Evolutionary conservation across 495 filamentous ascomycete species (phyloP).

Genomic region (Xylaria acuta): DNA sequence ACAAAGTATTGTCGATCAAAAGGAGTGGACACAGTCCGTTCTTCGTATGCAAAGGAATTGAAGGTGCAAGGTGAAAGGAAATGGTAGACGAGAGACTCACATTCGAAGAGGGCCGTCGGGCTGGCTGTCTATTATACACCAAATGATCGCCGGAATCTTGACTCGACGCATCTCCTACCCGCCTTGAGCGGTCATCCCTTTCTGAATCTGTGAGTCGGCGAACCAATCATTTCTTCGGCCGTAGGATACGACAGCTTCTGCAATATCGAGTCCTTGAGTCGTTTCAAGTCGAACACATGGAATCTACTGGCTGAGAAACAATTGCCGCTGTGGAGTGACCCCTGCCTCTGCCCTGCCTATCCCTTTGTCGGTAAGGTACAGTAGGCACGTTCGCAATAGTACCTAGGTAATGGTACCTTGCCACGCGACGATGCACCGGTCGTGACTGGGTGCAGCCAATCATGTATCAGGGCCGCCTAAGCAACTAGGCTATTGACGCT

Average conservation of each 20-base stretch:
- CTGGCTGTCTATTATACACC: background rate
- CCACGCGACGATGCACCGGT: background rate
- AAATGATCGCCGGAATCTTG: background rate
- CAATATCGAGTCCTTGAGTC: background rate
- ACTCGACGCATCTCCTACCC: background rate
- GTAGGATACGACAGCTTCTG: background rate
- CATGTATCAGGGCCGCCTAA: background rate
- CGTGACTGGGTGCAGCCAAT: background rate
- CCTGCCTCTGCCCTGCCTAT: background rate
- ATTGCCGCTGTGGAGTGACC: background rate
- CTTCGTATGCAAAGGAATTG: background rate
- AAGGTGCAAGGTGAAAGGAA: background rate
- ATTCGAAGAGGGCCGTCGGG: background rate
- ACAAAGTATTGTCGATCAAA: constrained; percentile 30
- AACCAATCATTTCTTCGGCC: background rate
- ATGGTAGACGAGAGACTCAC: background rate
- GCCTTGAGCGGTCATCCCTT: background rate
- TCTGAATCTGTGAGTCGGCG: background rate
- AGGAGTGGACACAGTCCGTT: constrained; percentile 12
- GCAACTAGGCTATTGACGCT: background rate
- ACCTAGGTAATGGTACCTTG: background rate
- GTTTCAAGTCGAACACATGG: constrained; percentile 1
- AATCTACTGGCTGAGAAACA: constrained; percentile 12
- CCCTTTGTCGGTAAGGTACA: background rate
- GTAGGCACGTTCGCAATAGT: too few relatives aligned